Evolutionary conservation across 805 yeast genomes (phyloP).

Genomic region (Hanseniaspora valbyensis): DNA sequence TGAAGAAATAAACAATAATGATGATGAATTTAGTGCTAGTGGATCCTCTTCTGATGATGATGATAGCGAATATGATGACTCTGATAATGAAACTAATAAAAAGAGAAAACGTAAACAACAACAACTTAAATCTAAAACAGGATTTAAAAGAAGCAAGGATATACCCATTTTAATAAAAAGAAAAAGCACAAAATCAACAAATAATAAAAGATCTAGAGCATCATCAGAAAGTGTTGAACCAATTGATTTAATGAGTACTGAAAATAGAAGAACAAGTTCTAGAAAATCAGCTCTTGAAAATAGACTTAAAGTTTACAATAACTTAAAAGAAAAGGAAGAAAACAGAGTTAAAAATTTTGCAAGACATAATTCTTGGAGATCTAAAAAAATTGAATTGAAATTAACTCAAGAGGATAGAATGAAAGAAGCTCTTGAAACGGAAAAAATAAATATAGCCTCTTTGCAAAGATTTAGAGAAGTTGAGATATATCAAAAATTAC

Average conservation of each 20-base stretch:
- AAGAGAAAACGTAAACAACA: conserved; percentile 12
- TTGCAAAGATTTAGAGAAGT: conserved; percentile 71
- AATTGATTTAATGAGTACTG: conserved; percentile 38
- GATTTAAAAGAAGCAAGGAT: conserved; percentile 23
- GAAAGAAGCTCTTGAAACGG: conserved; percentile 81
- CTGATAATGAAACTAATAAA: conserved; percentile 17
- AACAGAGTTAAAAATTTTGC: conserved; percentile 29
- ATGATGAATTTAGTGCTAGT: conserved; percentile 26
- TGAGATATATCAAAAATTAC: conserved; percentile 68
- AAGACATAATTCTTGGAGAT: neutral
- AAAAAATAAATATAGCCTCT: conserved; percentile 60
- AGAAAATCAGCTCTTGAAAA: conserved; percentile 68
- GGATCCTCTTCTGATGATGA: conserved; percentile 19
- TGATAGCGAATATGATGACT: conserved; percentile 20
- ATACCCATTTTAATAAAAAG: conserved; percentile 26
- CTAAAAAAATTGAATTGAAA: conserved; percentile 33
- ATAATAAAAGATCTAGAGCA: conserved; percentile 19
- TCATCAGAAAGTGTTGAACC: conserved; percentile 34
- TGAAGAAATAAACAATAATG: conserved; percentile 26
- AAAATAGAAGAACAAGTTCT: conserved; percentile 58
- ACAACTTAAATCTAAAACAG: conserved; percentile 28
- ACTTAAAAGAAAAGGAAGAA: conserved; percentile 56
- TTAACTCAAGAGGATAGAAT: conserved; percentile 36
- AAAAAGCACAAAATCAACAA: conserved; percentile 24
- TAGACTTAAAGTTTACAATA: conserved; percentile 64